Evolutionary conservation across 1,284 basidiomycete species (phyloP), one percentile per base, ranked within the genome.

Genomic region (Cutaneotrichosporon curvatum): DNA sequence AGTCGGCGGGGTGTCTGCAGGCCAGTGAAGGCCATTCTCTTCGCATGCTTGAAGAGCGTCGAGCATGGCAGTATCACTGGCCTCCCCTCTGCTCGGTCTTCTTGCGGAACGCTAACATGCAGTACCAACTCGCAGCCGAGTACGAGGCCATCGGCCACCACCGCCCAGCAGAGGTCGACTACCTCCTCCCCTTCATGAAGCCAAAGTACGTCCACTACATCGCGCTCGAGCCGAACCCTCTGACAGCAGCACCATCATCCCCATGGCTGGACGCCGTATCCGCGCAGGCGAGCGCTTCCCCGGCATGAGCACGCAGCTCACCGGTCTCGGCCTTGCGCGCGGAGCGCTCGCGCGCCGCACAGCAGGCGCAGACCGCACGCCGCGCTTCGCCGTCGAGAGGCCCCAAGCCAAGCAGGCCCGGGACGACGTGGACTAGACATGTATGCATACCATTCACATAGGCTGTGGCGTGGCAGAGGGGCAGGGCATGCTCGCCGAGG

Each of bases 201-300:
- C 25, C 25, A 28, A 28, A 12, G 25, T 28, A 12, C 7, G 25
- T 28, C 7, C 25, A n/a, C n/a, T n/a, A n/a, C n/a, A n/a, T n/a
- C n/a, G n/a, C n/a, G n/a, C n/a, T n/a, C n/a, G n/a, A n/a, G n/a
- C n/a, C n/a, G n/a, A n/a, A n/a, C n/a, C n/a, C n/a, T n/a, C n/a
- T 7, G 16, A 35, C 33, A 8, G 15, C 33, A 35, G 33, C n/a
- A 35, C 9, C 41, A 57, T 45, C n/a, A 51, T 46, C 37, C 57
- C 60, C 20, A 37, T 39, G 23, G 22, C 37, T 4, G 67, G 68
- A 7, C 50, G 59, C 33, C 41, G 47, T 35, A 46, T 61, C 28
- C 50, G 47, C 12, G 66, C 72, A 4, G 72, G 72, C 45, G 68
- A 72, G 50, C 53, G 68, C 9, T 42, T 69, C 36, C 56, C 67